Conservation (phyloP, 1,139 yeast genomes). For the Pichia sp. region DNA sequence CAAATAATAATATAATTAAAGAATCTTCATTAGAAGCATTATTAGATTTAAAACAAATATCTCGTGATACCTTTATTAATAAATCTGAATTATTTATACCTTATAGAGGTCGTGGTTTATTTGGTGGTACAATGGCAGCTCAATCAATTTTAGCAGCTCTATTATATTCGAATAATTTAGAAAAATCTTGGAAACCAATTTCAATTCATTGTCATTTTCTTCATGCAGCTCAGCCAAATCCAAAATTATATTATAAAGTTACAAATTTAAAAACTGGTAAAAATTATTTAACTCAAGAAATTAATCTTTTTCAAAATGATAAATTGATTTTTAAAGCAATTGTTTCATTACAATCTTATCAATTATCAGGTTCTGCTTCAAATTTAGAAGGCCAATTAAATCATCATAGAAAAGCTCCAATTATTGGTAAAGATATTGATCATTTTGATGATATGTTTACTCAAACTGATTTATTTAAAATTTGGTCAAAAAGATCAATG, state of each 20-base stretch:
- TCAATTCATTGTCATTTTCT: slow-evolving; percentile 49
- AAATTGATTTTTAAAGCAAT: slow-evolving; percentile 46
- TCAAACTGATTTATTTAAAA: slow-evolving; percentile 27
- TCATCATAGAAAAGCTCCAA: slow-evolving; percentile 25
- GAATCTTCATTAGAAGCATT: slow-evolving; percentile 15
- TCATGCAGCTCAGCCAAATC: slow-evolving; percentile 42
- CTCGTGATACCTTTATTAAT: slow-evolving; percentile 15
- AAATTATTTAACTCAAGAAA: slow-evolving; percentile 54
- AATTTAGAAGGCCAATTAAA: slow-evolving; percentile 27
- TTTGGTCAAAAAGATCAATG: slow-evolving; percentile 25
- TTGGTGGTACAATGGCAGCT: slow-evolving; percentile 75
- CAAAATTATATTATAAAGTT: slow-evolving; percentile 56
- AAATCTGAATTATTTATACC: slow-evolving; percentile 37
- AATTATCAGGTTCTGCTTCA: slow-evolving; percentile 30
- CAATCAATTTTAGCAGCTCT: slow-evolving; percentile 66
- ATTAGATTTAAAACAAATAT: slow-evolving; percentile 12
- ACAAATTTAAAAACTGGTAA: slow-evolving; percentile 52
- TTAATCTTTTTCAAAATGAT: slow-evolving; percentile 50
- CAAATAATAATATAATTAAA: not conserved
- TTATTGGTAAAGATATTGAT: slow-evolving; percentile 25
- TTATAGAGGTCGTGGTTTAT: slow-evolving; percentile 61
- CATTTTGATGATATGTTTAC: slow-evolving; percentile 30
- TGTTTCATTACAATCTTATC: slow-evolving; percentile 40
- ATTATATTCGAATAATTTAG: slow-evolving; percentile 33
- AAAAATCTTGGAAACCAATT: slow-evolving; percentile 39